A percentile compares a stretch with the other conserved stretches of the same genome.
Evolutionary conservation across 805 yeast species (phyloP).

Genomic region (Nematodospora valgi): DNA sequence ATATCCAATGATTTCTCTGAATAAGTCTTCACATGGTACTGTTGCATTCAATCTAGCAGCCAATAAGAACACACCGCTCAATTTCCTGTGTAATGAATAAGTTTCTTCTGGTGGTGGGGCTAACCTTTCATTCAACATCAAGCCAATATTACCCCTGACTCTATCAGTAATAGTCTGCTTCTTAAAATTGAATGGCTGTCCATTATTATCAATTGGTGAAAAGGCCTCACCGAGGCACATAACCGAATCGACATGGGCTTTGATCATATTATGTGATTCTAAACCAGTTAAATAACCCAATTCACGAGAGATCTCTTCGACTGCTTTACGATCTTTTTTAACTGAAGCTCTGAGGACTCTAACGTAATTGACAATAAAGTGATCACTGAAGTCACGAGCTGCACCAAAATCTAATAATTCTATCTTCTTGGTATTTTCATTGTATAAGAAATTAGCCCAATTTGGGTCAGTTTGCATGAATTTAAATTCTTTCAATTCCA

Average conservation of each 20-base stretch:
- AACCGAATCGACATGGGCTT: constrained; percentile 90
- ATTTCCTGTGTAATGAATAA: constrained; percentile 90
- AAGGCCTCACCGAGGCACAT: constrained; percentile 93
- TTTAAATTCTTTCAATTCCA: constrained; percentile 77
- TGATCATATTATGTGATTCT: constrained; percentile 82
- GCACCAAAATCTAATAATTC: constrained; percentile 96
- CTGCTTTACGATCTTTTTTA: constrained; percentile 57
- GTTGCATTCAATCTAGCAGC: constrained; percentile 83
- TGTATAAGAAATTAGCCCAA: constrained; percentile 96
- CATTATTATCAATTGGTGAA: constrained; percentile 46
- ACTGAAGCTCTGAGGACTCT: constrained; percentile 74
- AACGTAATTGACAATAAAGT: constrained; percentile 68
- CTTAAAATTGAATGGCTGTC: constrained; percentile 63
- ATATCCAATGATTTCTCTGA: constrained; percentile 69
- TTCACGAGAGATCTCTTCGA: constrained; percentile 60
- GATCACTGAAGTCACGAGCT: constrained; percentile 69
- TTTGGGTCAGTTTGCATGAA: constrained; percentile 99
- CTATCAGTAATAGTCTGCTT: constrained; percentile 92
- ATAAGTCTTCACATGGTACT: constrained; percentile 77
- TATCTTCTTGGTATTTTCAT: constrained; percentile 62
- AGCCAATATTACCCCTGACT: constrained; percentile 79
- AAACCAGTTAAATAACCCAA: constrained; percentile 90
- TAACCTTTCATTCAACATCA: constrained; percentile 87
- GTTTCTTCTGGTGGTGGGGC: constrained; percentile 99
- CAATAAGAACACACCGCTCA: constrained; percentile 88